A percentile compares a stretch with the other conserved stretches of the same genome.
These are phyloP conservation scores for Suillus fuscotomentosus DNA, from an alignment of 768 basidiomycete genomes.

Conservation along the genomic window DNA sequence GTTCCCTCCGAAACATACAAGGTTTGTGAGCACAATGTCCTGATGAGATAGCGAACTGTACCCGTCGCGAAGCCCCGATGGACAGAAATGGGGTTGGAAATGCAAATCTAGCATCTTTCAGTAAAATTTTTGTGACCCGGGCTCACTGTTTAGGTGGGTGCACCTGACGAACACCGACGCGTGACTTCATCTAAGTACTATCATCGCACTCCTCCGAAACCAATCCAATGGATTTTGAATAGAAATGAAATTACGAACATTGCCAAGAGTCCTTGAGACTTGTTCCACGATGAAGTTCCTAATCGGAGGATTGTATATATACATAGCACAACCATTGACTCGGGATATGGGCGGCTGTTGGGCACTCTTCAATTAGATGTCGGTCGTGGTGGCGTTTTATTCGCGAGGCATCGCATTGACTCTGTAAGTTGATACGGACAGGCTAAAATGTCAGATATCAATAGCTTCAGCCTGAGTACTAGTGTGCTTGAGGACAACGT, in stretches of 20 bases:
- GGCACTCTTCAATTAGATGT: neutral
- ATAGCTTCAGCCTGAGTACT: neutral
- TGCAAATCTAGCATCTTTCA: neutral
- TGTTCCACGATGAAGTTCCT: neutral
- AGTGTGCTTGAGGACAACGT: neutral
- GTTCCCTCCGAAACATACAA: neutral
- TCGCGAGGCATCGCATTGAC: neutral
- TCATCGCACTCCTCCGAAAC: neutral
- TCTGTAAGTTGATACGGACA: neutral
- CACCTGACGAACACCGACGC: neutral
- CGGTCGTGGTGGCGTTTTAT: neutral
- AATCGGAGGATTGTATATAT: neutral
- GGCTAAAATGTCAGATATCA: neutral
- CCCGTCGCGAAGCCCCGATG: too few relatives aligned
- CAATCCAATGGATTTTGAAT: neutral
- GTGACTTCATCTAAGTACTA: neutral
- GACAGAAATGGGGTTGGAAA: neutral
- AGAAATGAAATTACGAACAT: neutral
- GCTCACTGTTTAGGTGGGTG: neutral
- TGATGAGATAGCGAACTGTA: neutral
- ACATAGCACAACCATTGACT: neutral
- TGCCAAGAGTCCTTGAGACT: neutral
- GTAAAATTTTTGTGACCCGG: neutral
- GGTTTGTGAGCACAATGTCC: neutral
- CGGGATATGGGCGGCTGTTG: neutral